Evolutionary conservation across 2,329 filamentous ascomycete genomes (phyloP).

Genomic region (Penicillium paneum): DNA sequence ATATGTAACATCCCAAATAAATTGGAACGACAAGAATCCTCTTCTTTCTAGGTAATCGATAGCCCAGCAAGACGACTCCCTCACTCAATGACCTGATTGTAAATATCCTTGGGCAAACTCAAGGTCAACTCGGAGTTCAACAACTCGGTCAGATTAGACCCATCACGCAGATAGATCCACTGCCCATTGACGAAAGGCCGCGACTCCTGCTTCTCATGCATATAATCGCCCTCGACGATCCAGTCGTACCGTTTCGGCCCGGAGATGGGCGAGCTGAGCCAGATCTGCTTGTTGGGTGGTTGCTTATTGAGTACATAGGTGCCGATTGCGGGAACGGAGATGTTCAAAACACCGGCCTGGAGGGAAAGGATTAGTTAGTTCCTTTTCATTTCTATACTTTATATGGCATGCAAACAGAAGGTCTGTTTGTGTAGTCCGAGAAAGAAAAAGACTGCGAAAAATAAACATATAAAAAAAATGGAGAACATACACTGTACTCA

Average conservation of each 20-base stretch:
- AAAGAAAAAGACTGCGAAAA: background rate
- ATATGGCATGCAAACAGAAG: background rate
- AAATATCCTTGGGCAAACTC: constrained; percentile 49
- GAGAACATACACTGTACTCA: constrained; percentile 71
- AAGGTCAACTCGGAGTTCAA: constrained; percentile 74
- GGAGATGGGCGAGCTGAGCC: constrained; percentile 86
- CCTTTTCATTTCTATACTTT: background rate
- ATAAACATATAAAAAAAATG: too few species aligned
- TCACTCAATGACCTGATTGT: constrained; percentile 27
- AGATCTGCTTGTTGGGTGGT: constrained; percentile 94
- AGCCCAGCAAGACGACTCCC: background rate
- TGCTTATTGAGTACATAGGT: constrained; percentile 98
- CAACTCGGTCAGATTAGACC: constrained; percentile 68
- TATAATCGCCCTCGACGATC: constrained; percentile 67
- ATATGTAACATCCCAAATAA: background rate
- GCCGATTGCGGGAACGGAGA: constrained; percentile 66
- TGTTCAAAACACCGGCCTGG: constrained; percentile 80
- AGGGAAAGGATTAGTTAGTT: background rate
- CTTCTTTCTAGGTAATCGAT: constrained; percentile 1
- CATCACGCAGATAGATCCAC: constrained; percentile 88
- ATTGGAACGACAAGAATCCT: background rate
- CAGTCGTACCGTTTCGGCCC: constrained; percentile 95
- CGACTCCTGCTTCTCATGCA: constrained; percentile 75
- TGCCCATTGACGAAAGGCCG: constrained; percentile 52
- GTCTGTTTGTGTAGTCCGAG: background rate